phyloP scores from a whole-genome alignment of 2,329 filamentous ascomycete species.

The Atkinsonella hypoxylon region DNA sequence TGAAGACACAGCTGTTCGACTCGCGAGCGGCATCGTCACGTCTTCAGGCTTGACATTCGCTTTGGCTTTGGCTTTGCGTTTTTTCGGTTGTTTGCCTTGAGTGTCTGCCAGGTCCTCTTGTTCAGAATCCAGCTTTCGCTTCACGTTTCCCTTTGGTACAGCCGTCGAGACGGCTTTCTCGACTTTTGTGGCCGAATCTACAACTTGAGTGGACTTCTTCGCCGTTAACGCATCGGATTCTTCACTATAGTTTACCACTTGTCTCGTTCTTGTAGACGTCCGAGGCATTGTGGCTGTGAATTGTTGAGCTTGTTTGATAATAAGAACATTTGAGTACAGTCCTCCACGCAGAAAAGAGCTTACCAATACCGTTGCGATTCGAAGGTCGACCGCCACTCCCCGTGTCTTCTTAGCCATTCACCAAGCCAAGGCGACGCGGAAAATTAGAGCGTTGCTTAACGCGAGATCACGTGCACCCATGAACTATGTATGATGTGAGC shows the following conservation, averaged over 20 bases:
- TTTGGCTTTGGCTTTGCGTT: constrained; percentile 25
- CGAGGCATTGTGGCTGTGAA: constrained; percentile 19
- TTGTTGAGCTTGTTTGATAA: neutral
- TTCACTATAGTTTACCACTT: constrained; percentile 21
- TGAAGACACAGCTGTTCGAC: constrained; percentile 50
- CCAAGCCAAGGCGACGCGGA: neutral
- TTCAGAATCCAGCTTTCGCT: constrained; percentile 15
- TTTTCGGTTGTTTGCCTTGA: constrained; percentile 25
- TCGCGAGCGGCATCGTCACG: constrained; percentile 49
- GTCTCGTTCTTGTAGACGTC: constrained; percentile 21
- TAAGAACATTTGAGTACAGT: neutral
- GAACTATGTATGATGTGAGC: no score
- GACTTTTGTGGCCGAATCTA: constrained; percentile 8
- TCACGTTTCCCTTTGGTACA: constrained; percentile 6
- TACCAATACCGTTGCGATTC: neutral
- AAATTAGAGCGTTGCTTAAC: neutral
- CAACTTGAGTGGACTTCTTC: constrained; percentile 7
- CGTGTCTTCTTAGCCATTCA: neutral
- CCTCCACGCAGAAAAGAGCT: neutral
- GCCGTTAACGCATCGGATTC: constrained; percentile 9
- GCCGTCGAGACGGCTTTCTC: constrained; percentile 9
- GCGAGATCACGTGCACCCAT: constrained; percentile 10
- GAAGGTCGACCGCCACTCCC: neutral
- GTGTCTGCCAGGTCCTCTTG: constrained; percentile 12
- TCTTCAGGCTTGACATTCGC: constrained; percentile 23